Conservation (phyloP, 2,329 filamentous ascomycete genomes). For the Didymella lethalis region DNA sequence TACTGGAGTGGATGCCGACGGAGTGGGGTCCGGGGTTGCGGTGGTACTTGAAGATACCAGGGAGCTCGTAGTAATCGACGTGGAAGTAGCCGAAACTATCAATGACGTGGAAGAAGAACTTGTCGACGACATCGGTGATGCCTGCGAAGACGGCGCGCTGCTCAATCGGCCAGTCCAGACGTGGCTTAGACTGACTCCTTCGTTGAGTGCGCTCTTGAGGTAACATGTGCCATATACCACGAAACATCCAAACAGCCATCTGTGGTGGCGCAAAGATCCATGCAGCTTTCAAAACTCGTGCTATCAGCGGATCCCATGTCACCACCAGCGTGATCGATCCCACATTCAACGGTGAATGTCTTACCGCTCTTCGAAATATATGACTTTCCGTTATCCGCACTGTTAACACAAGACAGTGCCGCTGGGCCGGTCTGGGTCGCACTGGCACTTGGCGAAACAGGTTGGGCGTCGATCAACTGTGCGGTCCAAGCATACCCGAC, state of each 20-base stretch:
- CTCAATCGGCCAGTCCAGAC: not conserved
- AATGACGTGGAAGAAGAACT: not conserved
- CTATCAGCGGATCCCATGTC: not conserved
- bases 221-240: not conserved
- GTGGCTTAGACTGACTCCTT: not conserved
- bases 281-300: not conserved
- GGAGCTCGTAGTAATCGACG: no score
- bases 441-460: not conserved
- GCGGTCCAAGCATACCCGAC: not conserved
- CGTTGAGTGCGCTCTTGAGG: not conserved
- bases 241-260: not conserved
- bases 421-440: not conserved
- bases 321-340: not conserved
- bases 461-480: not conserved
- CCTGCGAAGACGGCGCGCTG: not conserved
- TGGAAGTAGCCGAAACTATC: no score
- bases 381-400: not conserved
- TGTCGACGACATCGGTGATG: no score
- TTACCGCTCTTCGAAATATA: not conserved
- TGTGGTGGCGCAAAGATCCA: not conserved
- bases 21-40: no score
- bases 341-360: not conserved
- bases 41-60: no score
- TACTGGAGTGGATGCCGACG: no score
- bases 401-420: not conserved